Evolutionary conservation across 2,329 filamentous ascomycete species (phyloP), one percentile per base, ranked within the genome.

Genomic region (Fusarium udum): DNA sequence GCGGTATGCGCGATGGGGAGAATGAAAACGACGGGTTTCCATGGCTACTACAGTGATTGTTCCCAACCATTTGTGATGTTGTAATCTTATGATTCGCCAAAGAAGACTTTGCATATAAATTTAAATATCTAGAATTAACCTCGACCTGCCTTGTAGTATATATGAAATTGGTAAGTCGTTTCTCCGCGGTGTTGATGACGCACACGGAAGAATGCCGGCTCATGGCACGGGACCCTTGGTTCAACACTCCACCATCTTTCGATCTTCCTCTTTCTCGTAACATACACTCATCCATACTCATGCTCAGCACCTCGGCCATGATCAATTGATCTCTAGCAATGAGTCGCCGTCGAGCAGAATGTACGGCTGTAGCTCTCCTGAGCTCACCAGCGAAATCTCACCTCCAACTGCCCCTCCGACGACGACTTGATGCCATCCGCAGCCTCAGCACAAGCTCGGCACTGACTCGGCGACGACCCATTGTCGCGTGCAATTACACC

Each of bases 261-360:
- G 48, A 59, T 67, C 53, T 65, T 67, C 26, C 43, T 62, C 59
- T 40, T 60, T 57, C 48, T 65, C 60, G 37, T 43, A 70, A 45
- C 66, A 65, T 45, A 64, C 48, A 40, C 28, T 37, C 26, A 18
- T 22, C 16, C 26, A 18, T 39, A 26, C 64, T 69, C 34, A 18
- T 39, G 31, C 63, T 69, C 26, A 59, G 48, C 26, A 63, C 31
- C 60, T 63, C 64, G 43, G 60, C 57, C 77, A 80, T 80, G 78
- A 59, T 71, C 77, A 78, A 80, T 80, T 80, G 78, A 80, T 62
- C 57, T 42, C 52, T 64, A 64, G 60, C 40, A 51, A 81, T 80
- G 79, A 76, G 75, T 74, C 75, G 73, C 62, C 71, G 76, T 70
- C 75, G 72, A 63, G 74, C 76, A 75, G 67, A 78, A 72, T 71